Evolutionary conservation across 306 rosid genomes (phyloP), one percentile per base, ranked within the genome.

Genomic region (Astragalus glycyphyllos): DNA sequence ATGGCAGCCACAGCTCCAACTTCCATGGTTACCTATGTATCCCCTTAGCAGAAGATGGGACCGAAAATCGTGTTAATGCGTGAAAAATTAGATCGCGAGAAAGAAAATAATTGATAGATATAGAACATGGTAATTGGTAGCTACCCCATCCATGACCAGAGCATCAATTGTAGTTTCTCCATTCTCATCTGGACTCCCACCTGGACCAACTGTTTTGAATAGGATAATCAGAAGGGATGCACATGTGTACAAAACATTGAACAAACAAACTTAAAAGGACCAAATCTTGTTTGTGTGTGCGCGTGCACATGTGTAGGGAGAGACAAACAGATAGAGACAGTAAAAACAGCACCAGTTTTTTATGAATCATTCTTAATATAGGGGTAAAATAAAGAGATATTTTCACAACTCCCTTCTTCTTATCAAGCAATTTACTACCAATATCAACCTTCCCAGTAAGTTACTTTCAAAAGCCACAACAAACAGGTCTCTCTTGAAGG

Each of bases 141-240:
- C 76, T 84, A 94, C 98, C 88, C 92, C 98, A 69, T 94, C 92
- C 97, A 94, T 94, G 82, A 94, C 78, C 71, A 94, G 29, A 49
- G 97, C 97, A 80, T 94, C 97, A 8, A 94, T 85, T 37, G 97
- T 90, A 35, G 98, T 89, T 85, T 94, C 98, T 58, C 97, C 98
- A 26, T 90, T 90, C 80, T 94, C 98, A 71, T 94, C 92, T 13
- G 98, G 97, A 83, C 97, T 94, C 47, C 98, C 98, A 67, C 98
- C 98, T 1, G 98, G 98, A 64, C 97, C 97, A 79, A 94, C 97
- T 94, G 82, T 74, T 62, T 1, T 61, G 64, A 77, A 41, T 44
- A 38, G 54, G 29, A 68, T 10, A 53, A 12, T 45, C 60, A 61
- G 41, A 56, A 77, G 42, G 41, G 16, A 66, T 15, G 47, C 49